Percentiles rank a stretch among this genome's conserved stretches.
phyloP scores from a whole-genome alignment of 768 basidiomycete species.

The Cystofilobasidium capitatum region DNA sequence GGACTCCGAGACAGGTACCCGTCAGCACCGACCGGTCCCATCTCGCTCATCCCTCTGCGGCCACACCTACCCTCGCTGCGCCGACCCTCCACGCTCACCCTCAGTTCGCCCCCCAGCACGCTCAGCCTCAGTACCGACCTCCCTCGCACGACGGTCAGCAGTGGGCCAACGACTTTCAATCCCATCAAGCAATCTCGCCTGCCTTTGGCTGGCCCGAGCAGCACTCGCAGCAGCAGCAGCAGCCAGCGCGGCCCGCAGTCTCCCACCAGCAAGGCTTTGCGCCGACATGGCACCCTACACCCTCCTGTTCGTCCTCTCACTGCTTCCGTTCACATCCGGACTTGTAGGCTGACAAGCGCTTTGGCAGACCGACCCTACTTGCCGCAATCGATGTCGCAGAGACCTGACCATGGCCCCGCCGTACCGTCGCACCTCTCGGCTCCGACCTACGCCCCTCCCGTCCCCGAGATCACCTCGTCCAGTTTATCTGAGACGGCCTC shows the following conservation, averaged over 20 bases:
- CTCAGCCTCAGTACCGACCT: neutral
- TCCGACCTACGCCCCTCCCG: neutral
- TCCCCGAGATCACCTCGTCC: conserved; percentile 8
- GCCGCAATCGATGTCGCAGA: neutral
- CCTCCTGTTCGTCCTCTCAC: neutral
- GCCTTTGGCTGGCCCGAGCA: neutral
- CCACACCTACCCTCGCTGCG: neutral
- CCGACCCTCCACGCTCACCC: neutral
- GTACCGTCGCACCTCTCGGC: neutral
- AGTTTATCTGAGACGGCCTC: conserved; percentile 66
- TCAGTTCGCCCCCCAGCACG: neutral
- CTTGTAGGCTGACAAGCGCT: too few relatives aligned
- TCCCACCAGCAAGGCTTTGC: neutral
- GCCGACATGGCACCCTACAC: neutral
- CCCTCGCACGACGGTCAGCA: neutral
- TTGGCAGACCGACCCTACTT: neutral
- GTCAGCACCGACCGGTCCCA: neutral
- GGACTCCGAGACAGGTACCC: neutral
- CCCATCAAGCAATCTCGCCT: neutral
- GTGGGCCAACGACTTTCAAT: neutral
- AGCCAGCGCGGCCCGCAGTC: neutral
- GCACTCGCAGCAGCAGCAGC: neutral
- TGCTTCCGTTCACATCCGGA: too few relatives aligned
- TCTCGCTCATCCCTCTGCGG: neutral
- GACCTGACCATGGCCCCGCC: neutral